Evolutionary conservation across 2,329 filamentous ascomycete genomes (phyloP).

Genomic region (Lomentospora prolificans): DNA sequence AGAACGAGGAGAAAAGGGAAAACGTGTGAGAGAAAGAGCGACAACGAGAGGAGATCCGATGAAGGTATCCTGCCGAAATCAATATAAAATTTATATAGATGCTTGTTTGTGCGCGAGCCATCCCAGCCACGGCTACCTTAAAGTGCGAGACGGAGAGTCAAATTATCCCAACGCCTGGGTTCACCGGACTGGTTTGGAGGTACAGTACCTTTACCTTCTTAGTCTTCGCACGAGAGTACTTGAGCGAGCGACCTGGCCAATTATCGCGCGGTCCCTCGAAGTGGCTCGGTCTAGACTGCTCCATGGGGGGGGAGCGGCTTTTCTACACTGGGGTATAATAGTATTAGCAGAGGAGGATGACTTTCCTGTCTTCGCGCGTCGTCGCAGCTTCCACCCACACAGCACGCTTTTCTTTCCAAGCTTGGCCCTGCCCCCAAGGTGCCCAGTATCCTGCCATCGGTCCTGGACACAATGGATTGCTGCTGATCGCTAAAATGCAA

Average conservation of each 20-base stretch:
- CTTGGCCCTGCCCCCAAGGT: too few relatives aligned
- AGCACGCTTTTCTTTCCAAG: too few relatives aligned
- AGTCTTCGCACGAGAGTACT: too few relatives aligned
- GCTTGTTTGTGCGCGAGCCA: background rate
- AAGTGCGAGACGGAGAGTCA: too few relatives aligned
- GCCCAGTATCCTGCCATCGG: too few relatives aligned
- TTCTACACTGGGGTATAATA: background rate
- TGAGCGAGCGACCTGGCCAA: background rate
- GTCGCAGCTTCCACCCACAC: too few relatives aligned
- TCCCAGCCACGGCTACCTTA: background rate
- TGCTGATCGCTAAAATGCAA: too few relatives aligned
- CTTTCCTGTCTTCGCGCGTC: too few relatives aligned
- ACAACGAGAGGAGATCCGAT: background rate
- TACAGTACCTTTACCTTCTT: background rate
- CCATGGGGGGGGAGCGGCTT: background rate
- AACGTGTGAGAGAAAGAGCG: background rate
- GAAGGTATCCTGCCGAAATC: background rate
- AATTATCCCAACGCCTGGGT: too few relatives aligned
- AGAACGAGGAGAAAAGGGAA: too few relatives aligned
- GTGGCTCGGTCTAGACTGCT: background rate
- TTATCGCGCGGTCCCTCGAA: background rate
- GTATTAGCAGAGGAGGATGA: too few relatives aligned
- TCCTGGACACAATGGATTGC: too few relatives aligned
- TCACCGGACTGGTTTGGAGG: background rate
- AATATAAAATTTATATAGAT: background rate